phyloP scores from a whole-genome alignment of 1,284 basidiomycete genomes.

The Bondarzewia mesenterica region DNA sequence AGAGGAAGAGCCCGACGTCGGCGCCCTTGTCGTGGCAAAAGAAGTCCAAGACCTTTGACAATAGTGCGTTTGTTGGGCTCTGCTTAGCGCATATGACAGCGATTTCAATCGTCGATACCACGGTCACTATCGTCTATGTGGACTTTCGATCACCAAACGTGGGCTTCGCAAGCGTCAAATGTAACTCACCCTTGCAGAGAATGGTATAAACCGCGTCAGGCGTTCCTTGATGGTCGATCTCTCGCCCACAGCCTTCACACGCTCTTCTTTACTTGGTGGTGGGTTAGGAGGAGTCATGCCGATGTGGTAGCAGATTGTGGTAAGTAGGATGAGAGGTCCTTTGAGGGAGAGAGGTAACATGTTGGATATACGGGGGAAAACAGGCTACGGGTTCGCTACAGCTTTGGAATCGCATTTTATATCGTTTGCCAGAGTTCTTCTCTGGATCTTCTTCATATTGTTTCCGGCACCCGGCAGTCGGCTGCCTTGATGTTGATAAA shows the following conservation, averaged over 20 bases:
- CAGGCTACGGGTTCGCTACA: too few relatives aligned
- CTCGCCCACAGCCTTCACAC: not conserved
- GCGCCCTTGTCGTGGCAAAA: not conserved
- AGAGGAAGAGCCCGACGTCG: not conserved
- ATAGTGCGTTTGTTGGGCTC: not conserved
- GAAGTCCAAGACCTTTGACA: not conserved
- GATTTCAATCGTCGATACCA: not conserved
- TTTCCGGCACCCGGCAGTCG: not conserved
- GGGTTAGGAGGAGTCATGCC: conserved; percentile 1
- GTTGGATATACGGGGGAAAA: not conserved
- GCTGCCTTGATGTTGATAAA: too few relatives aligned
- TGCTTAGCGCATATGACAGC: not conserved
- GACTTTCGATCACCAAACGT: not conserved
- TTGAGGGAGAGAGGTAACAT: not conserved
- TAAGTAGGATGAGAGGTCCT: not conserved
- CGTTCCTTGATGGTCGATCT: not conserved
- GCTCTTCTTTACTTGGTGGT: conserved; percentile 2
- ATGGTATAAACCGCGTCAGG: not conserved
- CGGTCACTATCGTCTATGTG: not conserved
- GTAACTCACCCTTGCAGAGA: not conserved
- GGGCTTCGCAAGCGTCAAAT: not conserved
- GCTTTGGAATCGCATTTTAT: not conserved
- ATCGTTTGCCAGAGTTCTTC: not conserved
- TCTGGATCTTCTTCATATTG: too few relatives aligned
- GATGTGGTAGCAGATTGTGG: not conserved